Percentiles rank a stretch among this genome's conserved stretches.
Conservation (phyloP, 306 rosid genomes). For the Quercus parvula region DNA sequence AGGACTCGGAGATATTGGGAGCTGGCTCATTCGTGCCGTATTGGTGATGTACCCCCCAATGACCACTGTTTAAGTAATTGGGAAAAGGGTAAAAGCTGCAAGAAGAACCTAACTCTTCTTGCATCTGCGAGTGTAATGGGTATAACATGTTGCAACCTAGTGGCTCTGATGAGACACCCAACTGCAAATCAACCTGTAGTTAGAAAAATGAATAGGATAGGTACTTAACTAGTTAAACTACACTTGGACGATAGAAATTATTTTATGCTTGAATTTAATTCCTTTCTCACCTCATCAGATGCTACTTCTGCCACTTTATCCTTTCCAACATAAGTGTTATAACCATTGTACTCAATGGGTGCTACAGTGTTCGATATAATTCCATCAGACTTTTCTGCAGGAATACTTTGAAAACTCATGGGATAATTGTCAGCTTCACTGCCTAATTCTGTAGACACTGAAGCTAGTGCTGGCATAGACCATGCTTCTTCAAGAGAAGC, state of each 20-base stretch:
- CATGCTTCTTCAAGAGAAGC: constrained; percentile 36
- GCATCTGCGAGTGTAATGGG: constrained; percentile 54
- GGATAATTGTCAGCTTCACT: not conserved
- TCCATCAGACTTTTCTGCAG: constrained; percentile 36
- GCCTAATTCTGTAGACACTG: constrained; percentile 39
- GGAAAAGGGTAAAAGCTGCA: constrained; percentile 20
- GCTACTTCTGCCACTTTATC: no score
- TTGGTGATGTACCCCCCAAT: constrained; percentile 28
- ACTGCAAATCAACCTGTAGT: constrained; percentile 28
- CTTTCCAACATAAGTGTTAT: no score
- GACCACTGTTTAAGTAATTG: constrained; percentile 26
- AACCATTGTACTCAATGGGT: no score
- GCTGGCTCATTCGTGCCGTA: constrained; percentile 47
- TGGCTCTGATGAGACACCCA: constrained; percentile 24
- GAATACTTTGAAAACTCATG: not conserved
- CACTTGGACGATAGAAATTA: not conserved
- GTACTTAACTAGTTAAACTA: no score
- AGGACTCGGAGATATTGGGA: constrained; percentile 33
- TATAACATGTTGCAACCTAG: constrained; percentile 52
- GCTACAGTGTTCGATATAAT: not conserved
- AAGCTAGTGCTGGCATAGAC: constrained; percentile 35
- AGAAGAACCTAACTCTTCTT: constrained; percentile 29
- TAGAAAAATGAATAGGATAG: no score
- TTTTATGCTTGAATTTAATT: not conserved
- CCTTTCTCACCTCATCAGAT: no score